A percentile compares a stretch with the other conserved stretches of the same genome.
Conservation (phyloP, 2,329 filamentous ascomycete species). For the Alternaria sp. region DNA sequence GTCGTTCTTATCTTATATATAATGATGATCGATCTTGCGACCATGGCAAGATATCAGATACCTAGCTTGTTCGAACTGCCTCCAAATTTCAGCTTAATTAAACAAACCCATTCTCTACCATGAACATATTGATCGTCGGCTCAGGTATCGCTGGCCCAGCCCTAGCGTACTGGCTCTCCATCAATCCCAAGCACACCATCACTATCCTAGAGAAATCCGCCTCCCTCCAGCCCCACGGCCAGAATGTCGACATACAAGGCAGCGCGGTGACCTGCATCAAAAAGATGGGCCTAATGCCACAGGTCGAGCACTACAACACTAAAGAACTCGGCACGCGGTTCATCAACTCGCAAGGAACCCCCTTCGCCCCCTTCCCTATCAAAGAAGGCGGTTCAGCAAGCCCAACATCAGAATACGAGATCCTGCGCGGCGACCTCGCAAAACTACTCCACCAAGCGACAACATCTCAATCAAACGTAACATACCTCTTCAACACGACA, state of each 20-base stretch:
- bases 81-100: neutral
- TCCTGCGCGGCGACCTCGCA: neutral
- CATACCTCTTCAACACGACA: neutral
- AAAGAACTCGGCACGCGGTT: neutral
- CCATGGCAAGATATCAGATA: neutral
- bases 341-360: neutral
- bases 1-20: neutral
- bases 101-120: neutral
- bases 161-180: neutral
- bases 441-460: neutral
- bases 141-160: neutral
- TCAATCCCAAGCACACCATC: neutral
- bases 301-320: neutral
- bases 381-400: neutral
- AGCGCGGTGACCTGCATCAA: neutral
- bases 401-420: neutral
- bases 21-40: neutral
- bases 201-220: neutral
- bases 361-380: constrained; percentile 34
- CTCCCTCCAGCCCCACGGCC: neutral
- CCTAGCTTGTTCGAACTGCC: neutral
- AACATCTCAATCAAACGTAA: neutral
- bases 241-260: neutral
- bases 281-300: neutral
- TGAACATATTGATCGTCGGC: neutral